Evolutionary conservation across 2,329 filamentous ascomycete species (phyloP).

Genomic region (Colletotrichum tofieldiae): DNA sequence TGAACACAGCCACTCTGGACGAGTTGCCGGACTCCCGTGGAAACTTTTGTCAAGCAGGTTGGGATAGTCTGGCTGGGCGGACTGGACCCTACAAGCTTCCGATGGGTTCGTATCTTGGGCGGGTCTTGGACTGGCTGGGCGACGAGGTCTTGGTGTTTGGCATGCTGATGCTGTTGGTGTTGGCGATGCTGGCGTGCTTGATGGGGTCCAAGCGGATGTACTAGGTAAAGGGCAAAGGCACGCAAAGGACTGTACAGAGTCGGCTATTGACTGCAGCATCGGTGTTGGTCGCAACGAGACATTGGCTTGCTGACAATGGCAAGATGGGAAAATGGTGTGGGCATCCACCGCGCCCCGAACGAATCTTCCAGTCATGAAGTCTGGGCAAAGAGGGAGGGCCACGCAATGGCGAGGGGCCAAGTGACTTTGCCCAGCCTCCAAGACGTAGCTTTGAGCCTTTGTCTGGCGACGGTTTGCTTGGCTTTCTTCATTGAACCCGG

Average conservation of each 20-base stretch:
- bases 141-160: not conserved
- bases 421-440: conserved; percentile 42
- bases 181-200: not conserved
- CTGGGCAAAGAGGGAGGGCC: conserved; percentile 33
- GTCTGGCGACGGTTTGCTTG: conserved; percentile 34
- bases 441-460: conserved; percentile 27
- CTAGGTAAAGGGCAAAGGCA: not conserved
- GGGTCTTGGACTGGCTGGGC: not conserved
- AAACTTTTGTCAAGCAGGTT: not conserved
- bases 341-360: conserved; percentile 2
- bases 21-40: conserved; percentile 15
- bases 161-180: not conserved
- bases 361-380: conserved; percentile 7
- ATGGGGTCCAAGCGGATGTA: not conserved
- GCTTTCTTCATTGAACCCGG: conserved; percentile 22
- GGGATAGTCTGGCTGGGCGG: conserved; percentile 6
- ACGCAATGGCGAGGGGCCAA: conserved; percentile 36
- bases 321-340: conserved; percentile 8
- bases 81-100: conserved; percentile 15
- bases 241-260: not conserved
- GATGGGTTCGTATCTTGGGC: conserved; percentile 2
- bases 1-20: conserved; percentile 31
- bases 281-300: not conserved
- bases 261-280: not conserved
- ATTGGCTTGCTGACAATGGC: not conserved